Evolutionary conservation across 139 green algal species (phyloP).

Genomic region (Gonium pectorale): DNA sequence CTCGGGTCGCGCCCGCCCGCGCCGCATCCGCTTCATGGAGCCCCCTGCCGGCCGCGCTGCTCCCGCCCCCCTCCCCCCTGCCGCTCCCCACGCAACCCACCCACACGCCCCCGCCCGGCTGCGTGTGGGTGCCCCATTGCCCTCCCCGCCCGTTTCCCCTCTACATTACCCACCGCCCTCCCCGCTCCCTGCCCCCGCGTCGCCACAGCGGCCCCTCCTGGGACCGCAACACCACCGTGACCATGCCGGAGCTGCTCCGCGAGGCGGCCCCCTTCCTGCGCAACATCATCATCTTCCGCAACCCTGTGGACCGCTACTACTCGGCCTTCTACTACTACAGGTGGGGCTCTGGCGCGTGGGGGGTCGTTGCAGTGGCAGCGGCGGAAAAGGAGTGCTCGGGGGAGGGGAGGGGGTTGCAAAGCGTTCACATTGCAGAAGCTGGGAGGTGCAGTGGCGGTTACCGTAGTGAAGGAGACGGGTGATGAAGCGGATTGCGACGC

Average conservation of each 20-base stretch:
- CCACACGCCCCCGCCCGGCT: too few relatives aligned
- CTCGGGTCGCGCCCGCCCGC: too few relatives aligned
- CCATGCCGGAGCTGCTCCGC: conserved; percentile 64
- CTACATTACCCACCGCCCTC: not conserved
- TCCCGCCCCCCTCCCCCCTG: too few relatives aligned
- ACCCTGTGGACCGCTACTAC: conserved; percentile 70
- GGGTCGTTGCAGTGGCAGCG: not conserved
- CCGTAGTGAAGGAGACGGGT: not conserved
- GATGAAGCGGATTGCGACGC: not conserved
- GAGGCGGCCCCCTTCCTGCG: conserved; percentile 67
- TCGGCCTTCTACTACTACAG: conserved; percentile 73
- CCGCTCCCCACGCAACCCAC: too few relatives aligned
- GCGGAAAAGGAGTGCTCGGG: not conserved
- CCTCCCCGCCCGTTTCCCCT: not conserved
- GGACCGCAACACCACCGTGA: conserved; percentile 60
- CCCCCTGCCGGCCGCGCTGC: too few relatives aligned
- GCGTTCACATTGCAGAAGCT: not conserved
- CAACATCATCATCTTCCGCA: conserved; percentile 68
- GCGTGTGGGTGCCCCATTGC: too few relatives aligned
- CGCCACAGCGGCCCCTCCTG: conserved; percentile 45
- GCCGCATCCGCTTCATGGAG: too few relatives aligned
- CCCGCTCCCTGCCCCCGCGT: not conserved
- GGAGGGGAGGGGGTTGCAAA: not conserved
- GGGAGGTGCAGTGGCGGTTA: too few relatives aligned
- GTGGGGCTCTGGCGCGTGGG: not conserved